Percentiles rank a stretch among this genome's conserved stretches.
phyloP scores from a whole-genome alignment of 202 grass and related monocot genomes.

The Alloteropsis angusta region DNA sequence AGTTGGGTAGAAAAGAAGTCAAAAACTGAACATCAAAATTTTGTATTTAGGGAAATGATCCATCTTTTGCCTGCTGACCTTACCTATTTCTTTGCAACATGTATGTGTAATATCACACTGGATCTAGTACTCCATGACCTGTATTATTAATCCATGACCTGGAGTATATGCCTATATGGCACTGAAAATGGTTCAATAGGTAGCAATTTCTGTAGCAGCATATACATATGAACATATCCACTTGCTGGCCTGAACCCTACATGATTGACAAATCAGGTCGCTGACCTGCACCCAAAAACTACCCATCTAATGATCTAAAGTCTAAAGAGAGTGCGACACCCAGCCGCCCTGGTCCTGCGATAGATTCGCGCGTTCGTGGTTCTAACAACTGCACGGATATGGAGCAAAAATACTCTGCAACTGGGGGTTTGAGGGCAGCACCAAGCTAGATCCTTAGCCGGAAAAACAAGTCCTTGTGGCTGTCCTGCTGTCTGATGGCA shows the following conservation, averaged over 20 bases:
- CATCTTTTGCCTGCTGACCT: neutral
- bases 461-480: neutral
- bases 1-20: neutral
- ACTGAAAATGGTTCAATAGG: neutral
- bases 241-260: neutral
- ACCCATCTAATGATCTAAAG: neutral
- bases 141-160: neutral
- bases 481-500: no score
- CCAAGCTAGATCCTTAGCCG: neutral
- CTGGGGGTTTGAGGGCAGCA: neutral
- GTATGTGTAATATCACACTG: neutral
- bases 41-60: neutral
- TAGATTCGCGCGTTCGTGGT: neutral
- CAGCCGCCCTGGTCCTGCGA: neutral
- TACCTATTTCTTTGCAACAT: neutral
- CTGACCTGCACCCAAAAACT: constrained; percentile 29
- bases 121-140: neutral
- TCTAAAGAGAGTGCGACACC: neutral
- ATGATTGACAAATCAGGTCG: constrained; percentile 25
- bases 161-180: neutral
- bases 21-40: neutral
- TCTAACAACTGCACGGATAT: neutral
- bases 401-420: neutral
- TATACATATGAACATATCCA: neutral
- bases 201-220: neutral